These are phyloP conservation scores for Phanerochaete sordida DNA, from an alignment of 768 basidiomycete genomes.

Conservation along the genomic window DNA sequence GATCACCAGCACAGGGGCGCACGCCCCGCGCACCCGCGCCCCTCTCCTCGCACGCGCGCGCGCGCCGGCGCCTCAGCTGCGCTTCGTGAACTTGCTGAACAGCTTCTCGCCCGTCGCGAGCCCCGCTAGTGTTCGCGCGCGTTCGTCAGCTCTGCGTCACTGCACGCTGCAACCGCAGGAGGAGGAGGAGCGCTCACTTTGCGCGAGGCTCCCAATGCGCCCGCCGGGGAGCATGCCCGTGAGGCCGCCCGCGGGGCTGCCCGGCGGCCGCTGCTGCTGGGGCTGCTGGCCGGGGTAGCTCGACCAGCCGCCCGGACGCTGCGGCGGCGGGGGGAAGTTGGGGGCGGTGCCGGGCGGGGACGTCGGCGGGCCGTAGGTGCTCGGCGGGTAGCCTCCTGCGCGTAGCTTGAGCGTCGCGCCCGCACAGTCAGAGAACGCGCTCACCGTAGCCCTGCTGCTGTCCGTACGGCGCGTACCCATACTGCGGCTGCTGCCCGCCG, in stretches of 20 bases:
- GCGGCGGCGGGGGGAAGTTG: neutral
- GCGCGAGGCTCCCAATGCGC: slow-evolving; percentile 40
- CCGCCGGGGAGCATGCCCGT: neutral
- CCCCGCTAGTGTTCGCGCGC: slow-evolving; percentile 8
- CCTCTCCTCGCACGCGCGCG: too few relatives aligned
- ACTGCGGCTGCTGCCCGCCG: neutral
- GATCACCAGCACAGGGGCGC: too few relatives aligned
- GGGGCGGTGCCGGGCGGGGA: neutral
- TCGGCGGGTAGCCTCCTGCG: neutral
- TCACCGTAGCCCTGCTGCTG: neutral
- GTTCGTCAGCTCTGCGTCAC: too few relatives aligned
- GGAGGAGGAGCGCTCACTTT: slow-evolving; percentile 41
- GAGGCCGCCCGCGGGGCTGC: neutral
- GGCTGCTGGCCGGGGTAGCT: neutral
- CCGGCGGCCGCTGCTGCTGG: neutral
- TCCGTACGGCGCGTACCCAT: neutral
- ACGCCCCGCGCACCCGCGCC: too few relatives aligned
- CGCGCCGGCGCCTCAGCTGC: too few relatives aligned
- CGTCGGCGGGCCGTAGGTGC: neutral
- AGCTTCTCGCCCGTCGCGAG: slow-evolving; percentile 41
- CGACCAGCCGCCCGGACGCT: neutral
- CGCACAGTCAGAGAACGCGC: neutral
- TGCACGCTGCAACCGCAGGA: too few relatives aligned
- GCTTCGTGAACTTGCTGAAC: slow-evolving; percentile 39
- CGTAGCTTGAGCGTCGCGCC: neutral